phyloP scores from a whole-genome alignment of 495 filamentous ascomycete species.

The Tuber calosporum region DNA sequence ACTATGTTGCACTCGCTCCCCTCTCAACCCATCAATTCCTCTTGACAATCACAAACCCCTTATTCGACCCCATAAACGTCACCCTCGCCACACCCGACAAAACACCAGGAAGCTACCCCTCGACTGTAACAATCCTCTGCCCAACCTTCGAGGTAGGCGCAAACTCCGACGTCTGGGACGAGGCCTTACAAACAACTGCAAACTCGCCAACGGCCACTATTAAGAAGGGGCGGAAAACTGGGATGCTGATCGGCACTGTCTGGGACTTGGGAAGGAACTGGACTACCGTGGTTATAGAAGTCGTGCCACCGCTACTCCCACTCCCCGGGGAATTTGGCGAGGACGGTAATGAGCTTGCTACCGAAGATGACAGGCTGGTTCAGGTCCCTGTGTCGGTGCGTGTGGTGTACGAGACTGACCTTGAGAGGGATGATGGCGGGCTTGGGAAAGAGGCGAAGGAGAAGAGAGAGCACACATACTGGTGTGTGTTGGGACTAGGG shows the following conservation, averaged over 20 bases:
- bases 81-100: conserved; percentile 76
- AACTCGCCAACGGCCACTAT: conserved; percentile 30
- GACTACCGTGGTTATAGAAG: conserved; percentile 84
- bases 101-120: conserved; percentile 68
- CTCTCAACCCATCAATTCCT: conserved; percentile 70
- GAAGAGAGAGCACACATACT: conserved; percentile 83
- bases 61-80: conserved; percentile 82
- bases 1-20: conserved; percentile 51
- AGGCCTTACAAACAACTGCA: conserved; percentile 57
- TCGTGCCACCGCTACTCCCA: conserved; percentile 60
- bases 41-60: conserved; percentile 82
- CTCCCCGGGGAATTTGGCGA: conserved; percentile 35
- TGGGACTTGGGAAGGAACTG: conserved; percentile 94
- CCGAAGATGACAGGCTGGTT: conserved; percentile 77
- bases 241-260: conserved; percentile 83
- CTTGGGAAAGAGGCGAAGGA: conserved; percentile 50
- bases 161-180: conserved; percentile 93
- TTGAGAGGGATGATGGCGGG: conserved; percentile 57
- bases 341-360: conserved; percentile 41
- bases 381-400: conserved; percentile 92
- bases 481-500: conserved; percentile 85
- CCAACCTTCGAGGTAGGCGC: conserved; percentile 92
- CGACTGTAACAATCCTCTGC: conserved; percentile 83
- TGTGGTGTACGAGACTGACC: conserved; percentile 83
- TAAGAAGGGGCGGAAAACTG: conserved; percentile 49